A percentile compares a stretch with the other conserved stretches of the same genome.
Conservation (phyloP, 257 asterid genomes). For the Coffea eugenioides region DNA sequence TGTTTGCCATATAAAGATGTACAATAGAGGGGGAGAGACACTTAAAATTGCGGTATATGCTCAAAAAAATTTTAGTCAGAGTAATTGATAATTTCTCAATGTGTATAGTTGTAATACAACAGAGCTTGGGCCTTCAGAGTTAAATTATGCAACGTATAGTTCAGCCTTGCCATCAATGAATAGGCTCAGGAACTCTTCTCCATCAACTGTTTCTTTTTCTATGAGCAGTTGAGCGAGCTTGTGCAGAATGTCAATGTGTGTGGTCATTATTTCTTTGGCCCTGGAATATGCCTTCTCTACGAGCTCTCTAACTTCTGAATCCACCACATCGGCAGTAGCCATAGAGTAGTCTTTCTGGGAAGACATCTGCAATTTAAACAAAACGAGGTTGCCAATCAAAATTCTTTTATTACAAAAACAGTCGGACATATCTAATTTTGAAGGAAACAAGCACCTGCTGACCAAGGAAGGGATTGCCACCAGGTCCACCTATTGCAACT, state of each 20-base stretch:
- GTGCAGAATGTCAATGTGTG: conserved; percentile 80
- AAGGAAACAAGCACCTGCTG: conserved; percentile 54
- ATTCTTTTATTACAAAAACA: background rate
- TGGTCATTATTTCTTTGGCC: conserved; percentile 65
- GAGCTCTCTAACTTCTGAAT: conserved; percentile 82
- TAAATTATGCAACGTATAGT: conserved; percentile 52
- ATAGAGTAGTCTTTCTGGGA: conserved; percentile 87
- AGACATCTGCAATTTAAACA: conserved; percentile 29
- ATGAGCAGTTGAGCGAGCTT: conserved; percentile 82
- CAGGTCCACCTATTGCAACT: conserved; percentile 86
- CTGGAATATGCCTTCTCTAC: conserved; percentile 74
- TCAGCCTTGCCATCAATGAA: conserved; percentile 96
- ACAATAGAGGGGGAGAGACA: conserved; percentile 31
- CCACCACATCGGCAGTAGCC: conserved; percentile 96
- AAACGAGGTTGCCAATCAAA: background rate
- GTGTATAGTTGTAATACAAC: conserved; percentile 33
- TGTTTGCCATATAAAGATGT: conserved; percentile 40
- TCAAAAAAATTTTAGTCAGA: conserved; percentile 23
- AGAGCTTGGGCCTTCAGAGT: background rate
- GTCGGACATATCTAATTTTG: background rate
- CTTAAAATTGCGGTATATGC: conserved; percentile 23
- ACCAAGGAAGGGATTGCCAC: conserved; percentile 94
- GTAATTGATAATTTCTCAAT: conserved; percentile 27
- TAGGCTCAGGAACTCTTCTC: conserved; percentile 98
- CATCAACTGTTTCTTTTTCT: conserved; percentile 94